These are phyloP conservation scores for Bretschneidera sinensis DNA, from an alignment of 345 rosid genomes.

Conservation along the genomic window DNA sequence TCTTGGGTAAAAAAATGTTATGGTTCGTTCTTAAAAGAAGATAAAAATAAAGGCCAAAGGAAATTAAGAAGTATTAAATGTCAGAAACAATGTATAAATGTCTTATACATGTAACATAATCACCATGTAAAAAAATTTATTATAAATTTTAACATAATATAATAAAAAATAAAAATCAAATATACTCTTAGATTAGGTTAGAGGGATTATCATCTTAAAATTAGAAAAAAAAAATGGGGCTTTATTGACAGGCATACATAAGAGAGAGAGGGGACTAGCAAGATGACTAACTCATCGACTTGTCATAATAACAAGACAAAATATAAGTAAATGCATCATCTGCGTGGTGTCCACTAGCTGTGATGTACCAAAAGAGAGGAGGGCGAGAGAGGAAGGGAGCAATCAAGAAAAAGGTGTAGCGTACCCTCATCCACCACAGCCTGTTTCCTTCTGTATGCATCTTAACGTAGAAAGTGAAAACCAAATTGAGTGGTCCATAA, in stretches of 20 bases:
- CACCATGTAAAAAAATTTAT: no score
- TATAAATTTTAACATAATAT: no score
- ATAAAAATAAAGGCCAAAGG: no score
- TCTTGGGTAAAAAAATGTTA: no score
- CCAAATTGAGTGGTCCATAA: conserved; percentile 2
- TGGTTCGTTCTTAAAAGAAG: no score
- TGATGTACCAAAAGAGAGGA: neutral
- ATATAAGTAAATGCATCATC: neutral
- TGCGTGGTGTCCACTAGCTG: neutral
- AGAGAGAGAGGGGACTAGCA: neutral
- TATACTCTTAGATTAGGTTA: no score
- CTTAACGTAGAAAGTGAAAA: neutral
- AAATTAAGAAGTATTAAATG: no score
- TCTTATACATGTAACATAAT: no score
- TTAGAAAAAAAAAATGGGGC: neutral
- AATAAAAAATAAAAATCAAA: no score
- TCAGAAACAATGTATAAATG: no score
- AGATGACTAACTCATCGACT: neutral
- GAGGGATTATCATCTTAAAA: no score
- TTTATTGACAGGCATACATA: neutral
- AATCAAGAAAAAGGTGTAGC: neutral
- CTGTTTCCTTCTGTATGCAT: neutral
- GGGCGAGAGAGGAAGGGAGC: no score
- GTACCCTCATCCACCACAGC: neutral
- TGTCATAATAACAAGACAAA: neutral